Base-by-base conservation (phyloP, 306 rosid genomes). In the Alnus glutinosa region DNA sequence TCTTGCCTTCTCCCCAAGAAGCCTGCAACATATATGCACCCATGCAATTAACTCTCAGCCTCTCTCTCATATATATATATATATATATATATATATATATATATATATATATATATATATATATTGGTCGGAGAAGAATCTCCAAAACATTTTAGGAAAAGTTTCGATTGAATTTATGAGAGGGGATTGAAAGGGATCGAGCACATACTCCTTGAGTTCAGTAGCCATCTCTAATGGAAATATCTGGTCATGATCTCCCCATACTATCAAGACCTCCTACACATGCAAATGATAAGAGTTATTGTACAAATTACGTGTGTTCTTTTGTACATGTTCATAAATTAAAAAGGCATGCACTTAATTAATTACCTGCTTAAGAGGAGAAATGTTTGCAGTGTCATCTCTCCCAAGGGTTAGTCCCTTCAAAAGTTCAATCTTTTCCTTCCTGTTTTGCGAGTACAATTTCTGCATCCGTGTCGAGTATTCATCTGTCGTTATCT, bases 161-260 rank as follows among this genome's bases (percentile, higher is more conserved):
- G 28, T 23, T 23, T 23, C 28, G 28, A 23, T 23, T 23, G 28
- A 23, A 23, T 23, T 23, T 23, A 23, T 23, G 14, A 32, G 48
- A 16, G 51, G 1, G 10, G 34, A 23, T 23, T 23, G 51, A 10
- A 61, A 39, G 19, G 59, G 55, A 30, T 23, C 28, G 28, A 23
- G 64, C n/a, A 67, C 97, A 9, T 84, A 92, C 98, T 77, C 80
- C 58, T 89, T 90, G 18, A 95, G 89, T 69, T 92, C 96, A 7
- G 61, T 62, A 8, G 97, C 94, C 91, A 91, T 81, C 73, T 83
- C 84, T 64, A 92, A 55, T 0, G 96, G 98, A 89, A 92, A 92
- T 77, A 95, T 79, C 51, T 58, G 77, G 77, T 95, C 98, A 28
- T 81, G 83, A 13, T 92, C 94, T 47, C 98, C 98, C 98, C 97